These are phyloP conservation scores for Suillus occidentalis DNA, from an alignment of 768 basidiomycete species.

Conservation along the genomic window DNA sequence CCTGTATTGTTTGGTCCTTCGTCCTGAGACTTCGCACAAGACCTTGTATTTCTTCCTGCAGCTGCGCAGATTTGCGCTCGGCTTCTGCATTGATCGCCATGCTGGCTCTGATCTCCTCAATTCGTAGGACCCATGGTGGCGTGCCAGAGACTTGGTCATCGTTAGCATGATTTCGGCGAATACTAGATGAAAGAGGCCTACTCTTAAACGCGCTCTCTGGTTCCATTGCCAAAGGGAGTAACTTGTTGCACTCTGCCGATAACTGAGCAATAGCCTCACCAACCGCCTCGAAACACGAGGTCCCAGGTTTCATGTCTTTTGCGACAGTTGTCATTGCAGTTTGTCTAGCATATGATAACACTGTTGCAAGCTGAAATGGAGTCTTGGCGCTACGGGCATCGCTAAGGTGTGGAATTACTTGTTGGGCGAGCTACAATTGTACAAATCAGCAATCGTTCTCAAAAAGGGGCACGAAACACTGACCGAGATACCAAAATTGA, in stretches of 20 bases:
- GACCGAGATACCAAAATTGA: slow-evolving; percentile 91
- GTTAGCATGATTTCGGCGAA: not conserved
- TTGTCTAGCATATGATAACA: slow-evolving; percentile 72
- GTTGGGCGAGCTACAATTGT: slow-evolving; percentile 75
- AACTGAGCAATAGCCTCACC: slow-evolving; percentile 67
- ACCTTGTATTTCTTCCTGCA: slow-evolving; percentile 89
- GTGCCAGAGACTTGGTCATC: slow-evolving; percentile 60
- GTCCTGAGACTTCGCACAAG: slow-evolving; percentile 80
- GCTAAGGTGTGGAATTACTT: slow-evolving; percentile 81
- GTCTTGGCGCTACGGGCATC: slow-evolving; percentile 79
- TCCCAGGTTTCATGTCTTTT: slow-evolving; percentile 63
- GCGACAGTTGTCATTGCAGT: slow-evolving; percentile 70
- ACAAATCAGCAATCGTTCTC: slow-evolving; percentile 2
- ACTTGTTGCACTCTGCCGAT: slow-evolving; percentile 64
- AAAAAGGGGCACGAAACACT: slow-evolving; percentile 20
- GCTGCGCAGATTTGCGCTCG: slow-evolving; percentile 79
- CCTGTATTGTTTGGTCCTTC: slow-evolving; percentile 91
- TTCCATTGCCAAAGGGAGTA: slow-evolving; percentile 74
- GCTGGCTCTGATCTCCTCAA: slow-evolving; percentile 79
- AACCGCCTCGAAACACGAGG: slow-evolving; percentile 77
- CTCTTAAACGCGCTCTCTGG: slow-evolving; percentile 77
- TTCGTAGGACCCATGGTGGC: slow-evolving; percentile 83
- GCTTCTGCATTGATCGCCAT: slow-evolving; percentile 90
- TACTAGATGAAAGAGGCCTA: slow-evolving; percentile 35
- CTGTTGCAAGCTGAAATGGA: slow-evolving; percentile 70